Percentiles rank a stretch among this genome's conserved stretches.
These are phyloP conservation scores for Coniochaeta pulveracea DNA, from an alignment of 2,329 filamentous ascomycete species.

Conservation along the genomic window DNA sequence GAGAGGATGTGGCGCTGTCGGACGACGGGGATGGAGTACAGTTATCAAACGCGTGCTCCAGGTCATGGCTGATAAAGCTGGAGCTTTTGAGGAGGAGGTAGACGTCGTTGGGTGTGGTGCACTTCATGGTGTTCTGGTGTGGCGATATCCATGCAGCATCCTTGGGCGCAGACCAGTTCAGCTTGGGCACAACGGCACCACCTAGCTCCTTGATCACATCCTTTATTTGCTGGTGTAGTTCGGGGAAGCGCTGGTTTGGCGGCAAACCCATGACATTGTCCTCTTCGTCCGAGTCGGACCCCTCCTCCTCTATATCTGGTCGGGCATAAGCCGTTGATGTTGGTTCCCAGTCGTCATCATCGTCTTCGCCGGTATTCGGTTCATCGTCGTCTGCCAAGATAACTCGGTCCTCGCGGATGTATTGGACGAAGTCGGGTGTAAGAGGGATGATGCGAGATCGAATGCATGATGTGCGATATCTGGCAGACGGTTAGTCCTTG, in stretches of 20 bases:
- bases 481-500: constrained; percentile 20
- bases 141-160: constrained; percentile 87
- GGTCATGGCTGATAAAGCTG: constrained; percentile 86
- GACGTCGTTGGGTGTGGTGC: constrained; percentile 76
- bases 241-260: constrained; percentile 50
- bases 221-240: constrained; percentile 68
- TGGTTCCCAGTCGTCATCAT: constrained; percentile 45
- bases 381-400: constrained; percentile 64
- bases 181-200: constrained; percentile 78
- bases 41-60: constrained; percentile 86
- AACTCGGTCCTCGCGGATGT: constrained; percentile 88
- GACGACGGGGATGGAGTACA: constrained; percentile 33
- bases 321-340: constrained; percentile 17
- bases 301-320: constrained; percentile 28
- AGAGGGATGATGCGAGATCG: constrained; percentile 80
- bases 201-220: constrained; percentile 70
- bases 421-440: constrained; percentile 63
- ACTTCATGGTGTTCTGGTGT: constrained; percentile 83
- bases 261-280: constrained; percentile 29
- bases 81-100: constrained; percentile 92
- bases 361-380: constrained; percentile 26
- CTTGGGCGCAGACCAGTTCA: constrained; percentile 96
- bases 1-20: constrained; percentile 19
- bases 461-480: constrained; percentile 69
- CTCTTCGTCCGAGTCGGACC: constrained; percentile 39